Base-by-base conservation (phyloP, 148 eudicot genomes). In the Nepenthes gracilis region DNA sequence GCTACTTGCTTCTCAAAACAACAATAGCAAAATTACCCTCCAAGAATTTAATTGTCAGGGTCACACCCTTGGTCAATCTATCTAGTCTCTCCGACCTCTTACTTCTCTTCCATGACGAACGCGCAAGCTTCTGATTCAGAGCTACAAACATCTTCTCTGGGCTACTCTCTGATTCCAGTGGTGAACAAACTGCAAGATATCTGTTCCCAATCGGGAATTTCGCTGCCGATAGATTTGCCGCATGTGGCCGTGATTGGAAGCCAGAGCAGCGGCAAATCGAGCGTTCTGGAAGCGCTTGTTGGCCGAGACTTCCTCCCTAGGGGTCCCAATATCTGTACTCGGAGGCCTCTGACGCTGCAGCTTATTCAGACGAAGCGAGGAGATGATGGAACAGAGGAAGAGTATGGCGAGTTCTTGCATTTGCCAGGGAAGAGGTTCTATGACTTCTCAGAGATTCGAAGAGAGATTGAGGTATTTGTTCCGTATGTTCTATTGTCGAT, bases 251-350 rank as follows among this genome's bases (percentile, higher is more conserved):
- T 83, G 6, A 74, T 83, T n/a, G 88, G 88, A 2, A 78, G 85
- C 71, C 88, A 83, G 72, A 83, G 88, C 58, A 80, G 83, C 52
- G 88, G 88, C 15, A 83, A 83, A 72, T 83, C 85, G 2, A 78
- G 85, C 60, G 88, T 83, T 4, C 70, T 83, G 2, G 88, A 83
- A 64, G 75, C 85, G 9, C 79, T 83, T 2, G 83, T 78, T 33
- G 88, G 88, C 36, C 83, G 85, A 1, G 88, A 83, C 63, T 83
- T 83, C 58, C 79, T 83, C 15, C 88, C 88, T 1, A 64, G 88
- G 0, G 88, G 88, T 7, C 52, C 64, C 49, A 83, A 78, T 51
- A 73, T 83, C 23, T 82, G 83, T 49, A 83, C 85, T 3, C 81
- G 88, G 4, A 60, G 88, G 15, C 85, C 88, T 2, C 69, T 83